Evolutionary conservation across 1,284 basidiomycete genomes (phyloP).

Genomic region (Trichosporon faecale): DNA sequence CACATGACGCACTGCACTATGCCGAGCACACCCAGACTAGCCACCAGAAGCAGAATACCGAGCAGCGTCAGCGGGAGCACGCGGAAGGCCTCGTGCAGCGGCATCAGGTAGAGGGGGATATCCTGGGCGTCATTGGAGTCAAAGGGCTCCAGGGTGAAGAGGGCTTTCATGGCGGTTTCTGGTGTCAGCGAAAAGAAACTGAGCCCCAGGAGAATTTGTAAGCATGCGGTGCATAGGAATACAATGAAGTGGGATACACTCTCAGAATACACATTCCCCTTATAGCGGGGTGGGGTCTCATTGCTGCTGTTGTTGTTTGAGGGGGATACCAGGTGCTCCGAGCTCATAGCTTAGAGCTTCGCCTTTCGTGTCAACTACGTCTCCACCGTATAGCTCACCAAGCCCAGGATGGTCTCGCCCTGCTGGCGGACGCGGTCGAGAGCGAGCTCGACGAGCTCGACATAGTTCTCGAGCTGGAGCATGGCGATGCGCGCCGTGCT

Average conservation of each 20-base stretch:
- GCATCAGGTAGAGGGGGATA: not conserved
- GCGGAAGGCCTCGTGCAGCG: not conserved
- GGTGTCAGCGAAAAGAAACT: not conserved
- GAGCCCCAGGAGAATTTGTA: not conserved
- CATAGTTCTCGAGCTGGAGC: slow-evolving; percentile 24
- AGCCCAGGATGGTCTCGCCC: not conserved
- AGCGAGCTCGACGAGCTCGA: slow-evolving; percentile 48
- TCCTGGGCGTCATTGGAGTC: not conserved
- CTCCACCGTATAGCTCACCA: not conserved
- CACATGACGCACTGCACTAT: not conserved
- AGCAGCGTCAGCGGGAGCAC: not conserved
- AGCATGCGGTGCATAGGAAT: slow-evolving; percentile 4
- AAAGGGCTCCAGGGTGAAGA: not conserved
- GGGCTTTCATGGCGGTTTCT: not conserved
- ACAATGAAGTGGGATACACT: slow-evolving; percentile 9
- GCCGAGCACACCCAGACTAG: not conserved
- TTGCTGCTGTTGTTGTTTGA: not conserved
- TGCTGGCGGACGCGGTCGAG: slow-evolving; percentile 31
- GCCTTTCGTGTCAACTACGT: not conserved
- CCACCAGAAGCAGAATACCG: not conserved
- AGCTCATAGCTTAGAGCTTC: not conserved
- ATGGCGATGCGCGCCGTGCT: not conserved
- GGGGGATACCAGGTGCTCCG: too few relatives aligned
- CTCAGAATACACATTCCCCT: not conserved
- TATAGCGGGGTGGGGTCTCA: not conserved